Evolutionary conservation across 306 rosid species (phyloP).

Genomic region (Pterocarpus santalinus): DNA sequence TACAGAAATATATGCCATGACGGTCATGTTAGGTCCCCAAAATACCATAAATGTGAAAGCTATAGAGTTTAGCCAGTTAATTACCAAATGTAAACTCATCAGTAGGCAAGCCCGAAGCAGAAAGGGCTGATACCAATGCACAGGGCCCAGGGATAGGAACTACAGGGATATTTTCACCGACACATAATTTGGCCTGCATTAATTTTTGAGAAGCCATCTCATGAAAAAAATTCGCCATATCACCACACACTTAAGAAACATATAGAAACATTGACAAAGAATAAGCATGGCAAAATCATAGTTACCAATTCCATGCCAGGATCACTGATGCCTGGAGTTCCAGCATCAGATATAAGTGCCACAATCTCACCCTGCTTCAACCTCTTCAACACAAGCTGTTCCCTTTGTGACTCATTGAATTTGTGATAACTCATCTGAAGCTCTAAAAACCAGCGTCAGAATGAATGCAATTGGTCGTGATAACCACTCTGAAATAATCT

Average conservation of each 20-base stretch:
- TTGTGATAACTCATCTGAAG: conserved; percentile 94
- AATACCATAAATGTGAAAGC: conserved; percentile 13
- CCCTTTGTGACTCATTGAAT: conserved; percentile 90
- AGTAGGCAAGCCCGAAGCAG: conserved; percentile 87
- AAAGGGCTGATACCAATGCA: conserved; percentile 90
- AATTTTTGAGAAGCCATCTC: conserved; percentile 3
- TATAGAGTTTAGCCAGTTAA: conserved; percentile 22
- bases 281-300: not conserved
- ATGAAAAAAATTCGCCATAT: not conserved
- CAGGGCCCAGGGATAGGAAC: conserved; percentile 94
- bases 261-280: not conserved
- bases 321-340: conserved; percentile 93
- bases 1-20: conserved; percentile 42
- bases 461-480: conserved; percentile 16
- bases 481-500: too few species aligned
- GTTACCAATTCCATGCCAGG: conserved; percentile 93
- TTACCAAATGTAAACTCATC: conserved; percentile 90
- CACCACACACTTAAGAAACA: conserved; percentile 9
- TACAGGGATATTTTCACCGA: conserved; percentile 73
- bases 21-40: conserved; percentile 27
- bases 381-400: conserved; percentile 80
- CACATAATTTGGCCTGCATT: conserved; percentile 86
- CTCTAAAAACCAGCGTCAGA: conserved; percentile 47
- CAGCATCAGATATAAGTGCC: conserved; percentile 90
- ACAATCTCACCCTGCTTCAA: conserved; percentile 87